Base-by-base conservation (phyloP, 495 filamentous ascomycete genomes). In the Lasiosphaeria miniovina region DNA sequence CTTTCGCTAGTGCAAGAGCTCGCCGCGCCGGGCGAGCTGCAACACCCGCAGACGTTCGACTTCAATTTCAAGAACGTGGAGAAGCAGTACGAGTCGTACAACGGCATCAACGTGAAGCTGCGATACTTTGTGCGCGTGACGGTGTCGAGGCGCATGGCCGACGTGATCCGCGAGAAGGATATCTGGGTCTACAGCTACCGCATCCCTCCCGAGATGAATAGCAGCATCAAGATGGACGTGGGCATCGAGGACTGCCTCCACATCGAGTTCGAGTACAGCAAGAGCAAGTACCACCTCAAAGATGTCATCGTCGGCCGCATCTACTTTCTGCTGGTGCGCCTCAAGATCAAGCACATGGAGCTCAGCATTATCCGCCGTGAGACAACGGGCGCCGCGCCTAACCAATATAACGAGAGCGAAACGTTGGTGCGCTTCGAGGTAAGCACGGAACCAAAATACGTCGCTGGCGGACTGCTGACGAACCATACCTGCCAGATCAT, bases 281-380 rank as follows among this genome's bases (percentile, higher is more conserved):
- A 99, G 79, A 92, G 86, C 69, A 97, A 97, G 75, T 99, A 99
- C 72, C 94, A 99, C 67, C 85, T 99, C 52, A 99, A 99, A 81
- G 94, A 99, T 75, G 94, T 99, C 55, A 99, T 99, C 65, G 94
- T 99, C 52, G 94, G 94, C 54, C 86, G 94, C 61, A 99, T 99
- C 81, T 99, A 98, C 80, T 99, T 99, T 79, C 78, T 99, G 64
- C 82, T 99, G 33, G 94, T 99, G 61, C 86, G 94, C 70, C 82
- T 99, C 71, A 99, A 99, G 85, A 99, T 99, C 74, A 96, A 97
- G 78, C 95, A 99, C 74, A 99, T 99, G 94, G 94, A 99, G 79
- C 77, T 99, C 52, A 94, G 90, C 60, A 99, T 99, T 65, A 99
- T 99, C 70, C 86, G 94, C 65, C 82, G 94, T 62, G 94, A 99